phyloP scores from a whole-genome alignment of 1,139 yeast species.

The Petasospora rhodanensis region DNA sequence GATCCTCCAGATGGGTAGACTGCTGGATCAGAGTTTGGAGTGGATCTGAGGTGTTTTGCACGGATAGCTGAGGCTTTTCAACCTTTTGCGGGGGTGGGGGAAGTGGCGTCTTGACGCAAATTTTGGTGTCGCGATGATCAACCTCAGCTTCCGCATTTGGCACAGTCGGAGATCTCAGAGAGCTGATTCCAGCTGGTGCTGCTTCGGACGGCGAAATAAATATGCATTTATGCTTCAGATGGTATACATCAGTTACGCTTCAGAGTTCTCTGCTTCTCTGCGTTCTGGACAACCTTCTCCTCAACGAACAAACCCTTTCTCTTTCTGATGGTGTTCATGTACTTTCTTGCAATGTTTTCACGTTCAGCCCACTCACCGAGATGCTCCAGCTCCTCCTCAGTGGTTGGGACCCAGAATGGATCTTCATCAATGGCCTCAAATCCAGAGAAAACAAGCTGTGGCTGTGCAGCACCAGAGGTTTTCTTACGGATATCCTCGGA shows the following conservation, averaged over 20 bases:
- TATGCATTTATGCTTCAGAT: too few species aligned
- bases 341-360: constrained; percentile 82
- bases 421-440: constrained; percentile 83
- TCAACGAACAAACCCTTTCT: constrained; percentile 89
- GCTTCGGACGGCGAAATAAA: too few species aligned
- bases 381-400: constrained; percentile 93
- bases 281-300: constrained; percentile 83
- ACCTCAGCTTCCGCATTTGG: too few species aligned
- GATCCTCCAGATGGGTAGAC: too few species aligned
- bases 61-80: too few species aligned
- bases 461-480: constrained; percentile 96
- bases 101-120: too few species aligned
- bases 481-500: constrained; percentile 90
- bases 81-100: too few species aligned
- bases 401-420: constrained; percentile 99
- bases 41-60: too few species aligned
- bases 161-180: too few species aligned
- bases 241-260: constrained; percentile 42
- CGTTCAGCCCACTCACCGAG: constrained; percentile 90
- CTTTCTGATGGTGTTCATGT: constrained; percentile 76
- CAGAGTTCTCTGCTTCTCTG: constrained; percentile 88
- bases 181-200: too few species aligned
- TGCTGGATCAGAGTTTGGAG: too few species aligned
- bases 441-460: constrained; percentile 89
- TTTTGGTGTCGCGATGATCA: too few species aligned